Percentiles rank a stretch among this genome's conserved stretches.
phyloP scores from a whole-genome alignment of 805 yeast species.

The Teunomyces atbi region DNA sequence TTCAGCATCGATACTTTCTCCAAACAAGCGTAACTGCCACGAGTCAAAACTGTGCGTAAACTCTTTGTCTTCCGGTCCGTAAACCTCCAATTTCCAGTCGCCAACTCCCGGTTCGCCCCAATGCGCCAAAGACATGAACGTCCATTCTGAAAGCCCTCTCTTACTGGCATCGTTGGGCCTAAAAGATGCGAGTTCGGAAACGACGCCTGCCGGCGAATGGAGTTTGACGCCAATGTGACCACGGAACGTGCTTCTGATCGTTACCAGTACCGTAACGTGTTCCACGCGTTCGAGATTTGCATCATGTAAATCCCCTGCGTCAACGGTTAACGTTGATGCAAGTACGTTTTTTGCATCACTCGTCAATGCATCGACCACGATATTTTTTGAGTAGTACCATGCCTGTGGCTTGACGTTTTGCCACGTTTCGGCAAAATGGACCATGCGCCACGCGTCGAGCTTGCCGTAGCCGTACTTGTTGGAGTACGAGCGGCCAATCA shows the following conservation, averaged over 20 bases:
- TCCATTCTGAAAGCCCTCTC: conserved; percentile 77
- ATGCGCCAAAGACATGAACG: conserved; percentile 95
- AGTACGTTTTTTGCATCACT: conserved; percentile 14
- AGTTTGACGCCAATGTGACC: conserved; percentile 69
- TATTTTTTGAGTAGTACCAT: conserved; percentile 58
- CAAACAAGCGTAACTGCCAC: conserved; percentile 83
- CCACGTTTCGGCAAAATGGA: conserved; percentile 72
- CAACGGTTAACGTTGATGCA: conserved; percentile 37
- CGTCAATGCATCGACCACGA: conserved; percentile 26
- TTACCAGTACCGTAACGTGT: conserved; percentile 81
- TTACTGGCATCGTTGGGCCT: conserved; percentile 57
- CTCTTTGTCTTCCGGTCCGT: conserved; percentile 26
- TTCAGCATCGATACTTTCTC: conserved; percentile 66
- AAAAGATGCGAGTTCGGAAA: conserved; percentile 68
- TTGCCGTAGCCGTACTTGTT: conserved; percentile 92
- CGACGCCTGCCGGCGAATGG: conserved; percentile 71
- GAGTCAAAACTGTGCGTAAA: conserved; percentile 42
- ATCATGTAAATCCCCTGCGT: conserved; percentile 44
- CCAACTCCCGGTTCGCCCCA: conserved; percentile 90
- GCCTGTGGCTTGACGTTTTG: conserved; percentile 87
- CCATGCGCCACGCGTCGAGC: conserved; percentile 76
- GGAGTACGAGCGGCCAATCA: conserved; percentile 67
- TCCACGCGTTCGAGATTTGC: conserved; percentile 73
- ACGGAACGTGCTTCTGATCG: conserved; percentile 60
- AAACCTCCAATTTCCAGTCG: conserved; percentile 73